Evolutionary conservation across 768 basidiomycete genomes (phyloP).

Genomic region (Phallus indusiatus): DNA sequence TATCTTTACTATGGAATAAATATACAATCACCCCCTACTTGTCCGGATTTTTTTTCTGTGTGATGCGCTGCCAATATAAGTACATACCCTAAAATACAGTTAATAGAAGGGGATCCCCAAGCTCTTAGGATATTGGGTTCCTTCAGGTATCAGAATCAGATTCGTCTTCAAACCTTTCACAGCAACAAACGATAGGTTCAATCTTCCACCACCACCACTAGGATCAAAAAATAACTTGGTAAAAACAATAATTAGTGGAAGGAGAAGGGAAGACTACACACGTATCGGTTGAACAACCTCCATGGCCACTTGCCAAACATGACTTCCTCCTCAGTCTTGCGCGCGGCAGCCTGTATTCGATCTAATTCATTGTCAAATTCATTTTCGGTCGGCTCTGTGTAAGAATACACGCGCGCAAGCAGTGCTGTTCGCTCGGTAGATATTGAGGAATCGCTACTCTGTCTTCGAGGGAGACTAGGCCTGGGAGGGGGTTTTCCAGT

Average conservation of each 20-base stretch:
- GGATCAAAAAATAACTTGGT: background rate
- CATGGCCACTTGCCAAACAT: conserved; percentile 60
- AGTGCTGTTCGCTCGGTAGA: conserved; percentile 33
- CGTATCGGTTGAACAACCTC: conserved; percentile 60
- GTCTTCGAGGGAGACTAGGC: background rate
- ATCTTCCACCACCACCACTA: conserved; percentile 86
- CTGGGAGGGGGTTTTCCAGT: background rate
- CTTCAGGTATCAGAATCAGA: conserved; percentile 39
- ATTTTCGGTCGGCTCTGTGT: background rate
- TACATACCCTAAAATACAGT: background rate
- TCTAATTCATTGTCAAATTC: conserved; percentile 17
- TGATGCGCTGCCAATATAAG: background rate
- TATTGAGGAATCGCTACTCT: background rate
- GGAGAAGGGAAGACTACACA: conserved; percentile 27
- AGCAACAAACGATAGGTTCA: conserved; percentile 55
- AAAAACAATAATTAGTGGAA: background rate
- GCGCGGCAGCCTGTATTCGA: conserved; percentile 24
- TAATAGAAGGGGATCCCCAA: no score
- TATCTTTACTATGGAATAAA: no score
- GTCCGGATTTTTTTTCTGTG: no score
- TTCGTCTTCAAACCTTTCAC: conserved; percentile 32
- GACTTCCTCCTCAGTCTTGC: conserved; percentile 41
- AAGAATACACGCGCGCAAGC: conserved; percentile 14
- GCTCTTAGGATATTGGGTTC: background rate
- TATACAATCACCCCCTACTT: no score